Conservation (phyloP, 208 protist genomes). For the Crithidia thermophila region DNA sequence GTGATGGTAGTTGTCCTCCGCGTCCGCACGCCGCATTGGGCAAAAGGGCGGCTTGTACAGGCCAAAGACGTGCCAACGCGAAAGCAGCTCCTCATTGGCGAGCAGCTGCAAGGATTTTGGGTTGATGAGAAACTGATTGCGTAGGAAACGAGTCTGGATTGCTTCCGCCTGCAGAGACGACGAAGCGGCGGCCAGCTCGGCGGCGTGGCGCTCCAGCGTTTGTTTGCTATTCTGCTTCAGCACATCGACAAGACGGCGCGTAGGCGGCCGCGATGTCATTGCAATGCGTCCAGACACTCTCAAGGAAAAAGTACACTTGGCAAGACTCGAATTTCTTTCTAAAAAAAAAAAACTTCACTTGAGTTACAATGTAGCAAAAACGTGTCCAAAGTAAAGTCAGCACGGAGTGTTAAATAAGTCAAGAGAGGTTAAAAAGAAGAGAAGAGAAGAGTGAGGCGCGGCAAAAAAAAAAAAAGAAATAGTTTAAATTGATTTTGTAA, state of each 20-base stretch:
- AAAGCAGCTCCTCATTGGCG: slow-evolving; percentile 34
- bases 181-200: slow-evolving; percentile 49
- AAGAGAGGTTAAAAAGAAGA: no score
- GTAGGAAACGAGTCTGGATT: slow-evolving; percentile 75
- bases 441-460: neutral
- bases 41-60: slow-evolving; percentile 92
- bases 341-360: no score
- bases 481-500: no score
- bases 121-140: slow-evolving; percentile 80
- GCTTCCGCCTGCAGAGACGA: slow-evolving; percentile 53
- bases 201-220: slow-evolving; percentile 60
- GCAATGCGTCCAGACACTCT: neutral
- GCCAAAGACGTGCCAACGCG: slow-evolving; percentile 61
- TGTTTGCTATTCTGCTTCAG: slow-evolving; percentile 64
- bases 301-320: neutral
- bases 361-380: slow-evolving; percentile 7
- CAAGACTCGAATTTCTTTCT: no score
- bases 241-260: slow-evolving; percentile 72
- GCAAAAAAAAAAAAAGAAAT: slow-evolving; percentile 3
- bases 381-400: neutral
- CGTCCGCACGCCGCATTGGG: slow-evolving; percentile 75
- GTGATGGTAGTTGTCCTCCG: slow-evolving; percentile 72
- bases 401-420: neutral
- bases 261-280: slow-evolving; percentile 71
- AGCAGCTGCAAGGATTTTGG: slow-evolving; percentile 72